Percentiles rank a stretch among this genome's conserved stretches.
phyloP scores from a whole-genome alignment of 306 rosid species.

The Acacia crassicarpa region DNA sequence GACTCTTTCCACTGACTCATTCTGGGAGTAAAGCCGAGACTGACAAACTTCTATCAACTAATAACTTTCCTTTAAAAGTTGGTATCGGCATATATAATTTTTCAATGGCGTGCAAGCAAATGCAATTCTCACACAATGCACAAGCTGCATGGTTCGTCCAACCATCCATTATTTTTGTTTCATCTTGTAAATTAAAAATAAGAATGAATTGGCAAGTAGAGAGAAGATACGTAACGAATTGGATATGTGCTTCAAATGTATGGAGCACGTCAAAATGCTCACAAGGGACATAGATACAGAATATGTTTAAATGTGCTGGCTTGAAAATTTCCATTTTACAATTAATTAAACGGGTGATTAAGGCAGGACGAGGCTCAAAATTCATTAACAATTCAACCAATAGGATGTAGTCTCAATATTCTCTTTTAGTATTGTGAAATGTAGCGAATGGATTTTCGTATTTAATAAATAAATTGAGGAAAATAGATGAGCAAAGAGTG shows the following conservation, averaged over 20 bases:
- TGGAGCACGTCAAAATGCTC: not conserved
- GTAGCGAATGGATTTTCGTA: not conserved
- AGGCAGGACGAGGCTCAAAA: not conserved
- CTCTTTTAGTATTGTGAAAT: not conserved
- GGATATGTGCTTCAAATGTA: not conserved
- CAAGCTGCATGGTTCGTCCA: conserved; percentile 8
- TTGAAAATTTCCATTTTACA: not conserved
- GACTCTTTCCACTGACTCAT: not conserved
- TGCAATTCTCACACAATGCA: conserved; percentile 6
- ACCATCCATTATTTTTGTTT: not conserved
- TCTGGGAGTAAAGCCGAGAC: not conserved
- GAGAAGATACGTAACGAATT: not conserved
- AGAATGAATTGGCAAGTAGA: not conserved
- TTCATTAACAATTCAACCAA: not conserved
- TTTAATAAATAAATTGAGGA: not conserved
- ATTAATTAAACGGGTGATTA: not conserved
- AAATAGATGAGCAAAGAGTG: not conserved
- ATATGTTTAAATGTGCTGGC: not conserved
- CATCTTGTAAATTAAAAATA: conserved; percentile 1
- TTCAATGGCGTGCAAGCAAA: conserved; percentile 42
- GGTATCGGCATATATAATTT: not conserved
- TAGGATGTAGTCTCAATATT: not conserved
- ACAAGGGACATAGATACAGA: not conserved
- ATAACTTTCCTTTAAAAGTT: not conserved
- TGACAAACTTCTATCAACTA: not conserved